Evolutionary conservation across 768 basidiomycete species (phyloP).

Genomic region (Suillus bovinus): DNA sequence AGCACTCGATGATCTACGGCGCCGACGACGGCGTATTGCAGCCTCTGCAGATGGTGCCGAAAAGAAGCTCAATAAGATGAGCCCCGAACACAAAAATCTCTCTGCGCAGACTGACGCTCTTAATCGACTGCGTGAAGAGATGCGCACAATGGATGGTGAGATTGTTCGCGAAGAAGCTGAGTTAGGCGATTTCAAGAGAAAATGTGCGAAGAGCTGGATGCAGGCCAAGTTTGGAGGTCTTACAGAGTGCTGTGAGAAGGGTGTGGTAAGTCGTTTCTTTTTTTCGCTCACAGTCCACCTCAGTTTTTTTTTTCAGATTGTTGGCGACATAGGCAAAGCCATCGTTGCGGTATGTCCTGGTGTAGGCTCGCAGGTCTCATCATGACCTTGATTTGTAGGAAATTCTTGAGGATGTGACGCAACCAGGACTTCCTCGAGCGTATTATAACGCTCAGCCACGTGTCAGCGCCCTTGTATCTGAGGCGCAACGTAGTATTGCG

Average conservation of each 20-base stretch:
- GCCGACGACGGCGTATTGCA: constrained; percentile 63
- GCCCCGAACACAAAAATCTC: constrained; percentile 84
- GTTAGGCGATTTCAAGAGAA: constrained; percentile 82
- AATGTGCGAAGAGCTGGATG: constrained; percentile 67
- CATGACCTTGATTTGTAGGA: constrained; percentile 44
- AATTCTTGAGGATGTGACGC: constrained; percentile 78
- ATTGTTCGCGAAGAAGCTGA: constrained; percentile 82
- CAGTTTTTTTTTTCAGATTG: constrained; percentile 35
- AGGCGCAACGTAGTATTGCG: constrained; percentile 57
- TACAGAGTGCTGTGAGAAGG: constrained; percentile 83
- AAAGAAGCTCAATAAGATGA: constrained; percentile 89
- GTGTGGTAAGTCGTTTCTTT: constrained; percentile 40
- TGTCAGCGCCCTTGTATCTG: constrained; percentile 59
- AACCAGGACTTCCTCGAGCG: constrained; percentile 74
- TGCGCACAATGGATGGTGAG: constrained; percentile 73
- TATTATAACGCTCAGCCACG: constrained; percentile 69
- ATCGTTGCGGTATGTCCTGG: constrained; percentile 39
- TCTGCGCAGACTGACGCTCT: constrained; percentile 70
- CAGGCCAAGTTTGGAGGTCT: constrained; percentile 87
- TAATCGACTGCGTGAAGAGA: constrained; percentile 72
- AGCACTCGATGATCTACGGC: constrained; percentile 71
- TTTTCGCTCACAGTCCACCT: neutral
- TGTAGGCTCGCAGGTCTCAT: neutral
- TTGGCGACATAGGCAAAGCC: constrained; percentile 50
- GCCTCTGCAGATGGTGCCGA: constrained; percentile 82